Conservation (phyloP, 495 filamentous ascomycete species). For the Paragyromitra xinjiangensis region DNA sequence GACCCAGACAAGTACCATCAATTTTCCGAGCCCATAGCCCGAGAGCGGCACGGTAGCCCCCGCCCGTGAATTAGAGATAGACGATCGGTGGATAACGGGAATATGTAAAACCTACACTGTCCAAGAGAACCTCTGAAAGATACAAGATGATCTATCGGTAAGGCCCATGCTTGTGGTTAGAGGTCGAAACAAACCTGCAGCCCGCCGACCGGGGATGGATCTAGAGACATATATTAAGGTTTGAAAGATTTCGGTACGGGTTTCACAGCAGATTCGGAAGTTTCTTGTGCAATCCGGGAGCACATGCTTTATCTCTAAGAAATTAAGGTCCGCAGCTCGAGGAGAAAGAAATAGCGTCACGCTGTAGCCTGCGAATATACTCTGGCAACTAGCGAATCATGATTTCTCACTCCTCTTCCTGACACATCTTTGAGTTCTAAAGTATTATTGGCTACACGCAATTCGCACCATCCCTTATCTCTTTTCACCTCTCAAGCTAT, state of each 20-base stretch:
- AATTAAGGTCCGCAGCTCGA: not conserved
- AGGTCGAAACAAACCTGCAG: not conserved
- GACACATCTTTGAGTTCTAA: no score
- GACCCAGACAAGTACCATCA: not conserved
- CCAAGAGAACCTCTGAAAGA: not conserved
- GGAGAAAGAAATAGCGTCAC: not conserved
- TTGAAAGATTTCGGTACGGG: not conserved
- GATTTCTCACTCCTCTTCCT: not conserved
- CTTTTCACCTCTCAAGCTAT: not conserved
- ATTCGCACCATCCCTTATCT: not conserved
- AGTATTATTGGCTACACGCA: no score
- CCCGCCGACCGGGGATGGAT: not conserved
- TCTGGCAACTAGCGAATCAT: not conserved
- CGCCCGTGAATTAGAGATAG: no score
- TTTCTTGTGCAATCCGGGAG: not conserved
- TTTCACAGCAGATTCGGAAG: not conserved
- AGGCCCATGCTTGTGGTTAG: not conserved
- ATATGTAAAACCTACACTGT: not conserved
- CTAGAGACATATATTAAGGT: not conserved
- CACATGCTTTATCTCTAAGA: not conserved
- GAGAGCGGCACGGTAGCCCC: not conserved
- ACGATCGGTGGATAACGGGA: not conserved
- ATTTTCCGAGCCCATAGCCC: not conserved
- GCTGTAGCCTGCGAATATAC: not conserved
- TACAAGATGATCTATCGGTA: not conserved